Base-by-base conservation (phyloP, 768 basidiomycete genomes). In the Lactarius indigo region DNA sequence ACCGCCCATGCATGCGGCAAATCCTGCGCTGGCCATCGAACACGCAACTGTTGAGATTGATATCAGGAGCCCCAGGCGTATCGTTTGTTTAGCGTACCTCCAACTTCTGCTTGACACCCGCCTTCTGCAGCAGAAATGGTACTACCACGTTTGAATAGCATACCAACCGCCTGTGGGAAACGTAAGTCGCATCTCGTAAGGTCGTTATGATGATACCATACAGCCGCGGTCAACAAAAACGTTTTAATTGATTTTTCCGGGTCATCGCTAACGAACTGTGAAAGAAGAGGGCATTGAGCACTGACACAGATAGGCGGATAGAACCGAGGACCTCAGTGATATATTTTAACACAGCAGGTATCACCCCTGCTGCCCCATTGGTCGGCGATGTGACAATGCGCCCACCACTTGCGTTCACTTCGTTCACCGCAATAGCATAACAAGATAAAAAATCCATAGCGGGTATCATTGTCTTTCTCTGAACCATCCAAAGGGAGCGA, bases 41-140 rank as follows among this genome's bases (percentile, higher is more conserved):
- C 93, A 94, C 2, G 96, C 96, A 50, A 98, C 96, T 85, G 64
- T 54, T 18, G 31, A 54, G 33, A 41, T 26, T 12, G 50, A 26
- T 28, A 52, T 52, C 50, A 52, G 50, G 50, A 52, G 31, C 26
- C 41, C 30, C 2, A 28, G 4, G 18, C 8, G 3, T 23, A 61
- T 33, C 26, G 15, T 42, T 12, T 17, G 23, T 44, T 39, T 23
- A 47, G 72, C 79, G 35, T 73, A 90, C 90, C 90, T 75, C 96
- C 96, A 5, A 98, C 96, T 79, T 96, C 94, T 23, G 94, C 94
- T 79, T 94, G 92, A 75, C 94, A 96, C 13, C 88, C 94, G 23
- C 96, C 96, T 77, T 98, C 96, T 0, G 96, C 95, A 17, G 96
- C 96, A 57, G 91, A 92, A 59, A 98, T 97, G 2, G 96, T 96